Base-by-base conservation (phyloP, 768 basidiomycete species). In the Mycena leptocephala region DNA sequence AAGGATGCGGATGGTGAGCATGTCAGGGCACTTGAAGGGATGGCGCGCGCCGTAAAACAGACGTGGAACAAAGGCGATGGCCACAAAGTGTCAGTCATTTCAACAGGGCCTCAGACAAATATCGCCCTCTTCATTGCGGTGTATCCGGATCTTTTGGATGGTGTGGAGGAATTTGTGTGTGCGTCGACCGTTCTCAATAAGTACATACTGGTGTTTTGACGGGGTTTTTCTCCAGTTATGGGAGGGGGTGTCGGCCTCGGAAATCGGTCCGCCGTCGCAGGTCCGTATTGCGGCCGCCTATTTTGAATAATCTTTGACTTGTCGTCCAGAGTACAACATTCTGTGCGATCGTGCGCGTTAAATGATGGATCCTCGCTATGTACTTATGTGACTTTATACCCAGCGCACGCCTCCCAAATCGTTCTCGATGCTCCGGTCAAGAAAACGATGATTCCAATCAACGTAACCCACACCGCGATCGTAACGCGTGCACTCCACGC, bases 161-260 rank as follows among this genome's bases (percentile, higher is more conserved):
- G 87, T 13, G 84, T 96, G 7, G 92, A 93, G 74, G 90, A 94
- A 74, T 89, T 95, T 75, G 93, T 95, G 9, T 94, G 77, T 78
- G 35, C 61, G 76, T 77, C 20, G 9, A 22, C 28, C 55, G n/a
- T 63, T 37, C 11, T 53, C 11, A n/a, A n/a, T n/a, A n/a, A n/a
- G n/a, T n/a, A n/a, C 22, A 13, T 51, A 41, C 30, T 32, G n/a
- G 1, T 30, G 11, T 24, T 26, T 33, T 59, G 85, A 90, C 67
- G 85, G 92, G 53, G 89, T 92, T 18, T 89, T 10, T 26, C 8
- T 41, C 20, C 26, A 78, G 77, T 96, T 80, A 97, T 98, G 96
- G 96, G 96, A 14, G 96, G 96, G n/a, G 96, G 92, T 3, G 93
- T 96, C 33, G 96, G 96, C 11, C 81, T 95, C 28, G 96, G 96